Evolutionary conservation across 176 grass and related monocot species (phyloP).

Genomic region (Puya raimondii): DNA sequence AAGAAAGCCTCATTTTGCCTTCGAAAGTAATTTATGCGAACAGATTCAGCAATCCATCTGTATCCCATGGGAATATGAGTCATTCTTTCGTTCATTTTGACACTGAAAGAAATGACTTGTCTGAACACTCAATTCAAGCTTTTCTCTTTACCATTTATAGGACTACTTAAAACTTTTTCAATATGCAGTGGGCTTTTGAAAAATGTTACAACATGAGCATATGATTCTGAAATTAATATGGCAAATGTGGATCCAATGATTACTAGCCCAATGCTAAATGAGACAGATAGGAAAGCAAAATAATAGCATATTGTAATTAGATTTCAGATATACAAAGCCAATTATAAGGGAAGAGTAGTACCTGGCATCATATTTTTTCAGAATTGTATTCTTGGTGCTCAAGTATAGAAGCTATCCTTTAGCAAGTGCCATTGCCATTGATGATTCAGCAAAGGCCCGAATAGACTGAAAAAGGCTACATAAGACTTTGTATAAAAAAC

Average conservation of each 20-base stretch:
- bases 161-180: neutral
- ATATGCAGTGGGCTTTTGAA: neutral
- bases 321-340: neutral
- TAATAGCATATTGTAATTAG: neutral
- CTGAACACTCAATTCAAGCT: neutral
- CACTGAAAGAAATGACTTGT: neutral
- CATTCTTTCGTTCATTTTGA: neutral
- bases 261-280: neutral
- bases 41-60: neutral
- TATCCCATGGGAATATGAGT: conserved; percentile 8
- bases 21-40: neutral
- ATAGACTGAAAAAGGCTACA: conserved; percentile 52
- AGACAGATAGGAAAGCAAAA: neutral
- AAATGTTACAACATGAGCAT: neutral
- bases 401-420: conserved; percentile 93
- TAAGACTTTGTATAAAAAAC: conserved; percentile 23
- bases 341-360: conserved; percentile 19
- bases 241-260: neutral
- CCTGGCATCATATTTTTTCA: conserved; percentile 95
- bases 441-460: conserved; percentile 82
- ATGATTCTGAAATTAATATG: neutral
- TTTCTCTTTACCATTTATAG: neutral
- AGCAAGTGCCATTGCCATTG: conserved; percentile 74
- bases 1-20: neutral
- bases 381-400: conserved; percentile 94